Base-by-base conservation (phyloP, 768 basidiomycete species). In the Crucibulum laeve region DNA sequence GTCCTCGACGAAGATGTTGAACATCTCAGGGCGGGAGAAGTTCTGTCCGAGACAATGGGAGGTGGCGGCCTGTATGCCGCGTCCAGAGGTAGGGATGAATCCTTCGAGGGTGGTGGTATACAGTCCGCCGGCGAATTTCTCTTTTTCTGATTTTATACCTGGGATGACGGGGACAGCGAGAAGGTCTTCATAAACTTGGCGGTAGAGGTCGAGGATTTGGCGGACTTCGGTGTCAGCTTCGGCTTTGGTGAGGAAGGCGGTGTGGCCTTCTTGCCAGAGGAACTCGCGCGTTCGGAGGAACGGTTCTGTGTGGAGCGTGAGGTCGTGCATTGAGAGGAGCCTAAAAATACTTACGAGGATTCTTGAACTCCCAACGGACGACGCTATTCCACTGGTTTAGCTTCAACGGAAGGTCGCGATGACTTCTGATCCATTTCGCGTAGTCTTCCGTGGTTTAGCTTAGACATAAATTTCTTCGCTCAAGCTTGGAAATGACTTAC, bases 181-280 rank as follows among this genome's bases (percentile, higher is more conserved):
- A 19, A 99, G 80, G 49, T 99, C 96, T 63, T 95, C 91, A 68
- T 93, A 99, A 5, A 98, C 89, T 45, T 82, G 85, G 25, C 89
- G 84, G 70, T 99, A 99, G 49, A 97, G 83, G 44, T 96, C 93
- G 55, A 99, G 85, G 54, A 99, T 98, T 45, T 95, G 79, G 15
- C 77, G 81, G 13, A 98, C 96, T 68, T 98, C 96, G 40, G 67
- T 71, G 56, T 91, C 96, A 19, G 95, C 95, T 63, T 97, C 95
- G 3, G 70, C 59, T 64, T 94, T 87, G 52, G 87, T 90, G 34
- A 94, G 75, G 65, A 87, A 82, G 3, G 96, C 95, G 6, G 96
- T 98, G 70, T 99, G 96, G 26, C 96, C 96, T 66, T 99, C 96
- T 70, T 99, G 96, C 96, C 96, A 99, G n/a, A 99, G 73, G 77